Evolutionary conservation across 83 land plant species (phyloP), one percentile per base, ranked within the genome.

Genomic region (Diphasiastrum complanatum): DNA sequence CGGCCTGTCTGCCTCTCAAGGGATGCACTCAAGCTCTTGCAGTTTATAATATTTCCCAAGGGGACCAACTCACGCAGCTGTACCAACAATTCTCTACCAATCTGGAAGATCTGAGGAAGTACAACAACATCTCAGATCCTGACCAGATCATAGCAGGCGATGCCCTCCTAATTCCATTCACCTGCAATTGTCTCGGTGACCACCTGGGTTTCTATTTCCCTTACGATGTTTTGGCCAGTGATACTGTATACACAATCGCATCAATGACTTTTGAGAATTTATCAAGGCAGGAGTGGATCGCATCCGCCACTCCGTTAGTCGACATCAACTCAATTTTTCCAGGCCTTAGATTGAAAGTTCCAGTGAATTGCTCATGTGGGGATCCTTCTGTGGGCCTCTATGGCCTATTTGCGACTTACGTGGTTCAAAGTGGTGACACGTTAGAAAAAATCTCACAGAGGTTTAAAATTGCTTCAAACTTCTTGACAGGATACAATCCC

Each of bases 331-430:
- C 35, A 33, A 64, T 64, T 26, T 18, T 37, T 1, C 4, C 64
- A 1, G 68, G 68, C 12, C 34, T 24, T 3, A 12, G 12, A 19
- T 45, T 67, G 25, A 32, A 45, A 30, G n/a, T 72, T 16, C 75
- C 75, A 18, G 43, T 72, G 33, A 65, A 72, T 33, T 72, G 75
- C 36, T 72, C 71, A 48, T 72, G 75, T 47, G 75, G 75, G 27
- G 22, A 66, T 36, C 75, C 75, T 2, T 22, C 11, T 20, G 72
- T 56, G 14, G 60, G 45, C 63, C 24, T 19, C 43, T 41, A 66
- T 66, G 75, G 75, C 43, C 75, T 67, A 4, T 66, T 72, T 56
- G 51, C 50, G 20, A 72, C 75, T 11, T 72, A 72, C 40, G 56
- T 58, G 22, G 45, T 67, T 30, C 47, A 16, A 24, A n/a, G 43